Evolutionary conservation across 1,139 yeast genomes (phyloP).

Genomic region (Saccharomycopsis hybrid): DNA sequence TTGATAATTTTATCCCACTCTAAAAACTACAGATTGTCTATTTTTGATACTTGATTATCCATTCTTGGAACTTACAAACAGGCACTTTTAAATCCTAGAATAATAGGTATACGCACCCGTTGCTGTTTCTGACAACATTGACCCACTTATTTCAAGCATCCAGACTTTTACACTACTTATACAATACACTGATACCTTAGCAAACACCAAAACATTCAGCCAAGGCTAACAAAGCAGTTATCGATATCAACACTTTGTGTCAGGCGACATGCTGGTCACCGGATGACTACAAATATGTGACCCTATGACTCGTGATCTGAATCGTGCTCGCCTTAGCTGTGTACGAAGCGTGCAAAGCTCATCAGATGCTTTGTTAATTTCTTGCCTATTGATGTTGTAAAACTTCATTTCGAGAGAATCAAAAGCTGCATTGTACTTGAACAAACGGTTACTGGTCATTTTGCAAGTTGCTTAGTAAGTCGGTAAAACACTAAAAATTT

Average conservation of each 20-base stretch:
- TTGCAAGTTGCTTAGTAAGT: too few species aligned
- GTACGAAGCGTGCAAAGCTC: slow-evolving; percentile 50
- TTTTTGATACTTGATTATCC: too few species aligned
- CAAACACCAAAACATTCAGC: slow-evolving; percentile 95
- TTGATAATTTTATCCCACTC: too few species aligned
- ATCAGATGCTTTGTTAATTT: slow-evolving; percentile 79
- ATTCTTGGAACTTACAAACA: too few species aligned
- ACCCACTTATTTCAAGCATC: too few species aligned
- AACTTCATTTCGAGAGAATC: slow-evolving; percentile 93
- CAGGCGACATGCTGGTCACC: slow-evolving; percentile 59
- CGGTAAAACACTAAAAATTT: slow-evolving; percentile 31
- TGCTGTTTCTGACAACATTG: too few species aligned
- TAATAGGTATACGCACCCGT: too few species aligned
- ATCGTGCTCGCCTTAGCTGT: slow-evolving; percentile 44
- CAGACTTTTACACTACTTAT: slow-evolving; percentile 40
- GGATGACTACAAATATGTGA: too few species aligned
- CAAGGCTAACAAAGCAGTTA: slow-evolving; percentile 81
- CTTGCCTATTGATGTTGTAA: slow-evolving; percentile 88
- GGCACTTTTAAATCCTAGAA: too few species aligned
- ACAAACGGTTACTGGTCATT: slow-evolving; percentile 71
- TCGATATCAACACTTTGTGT: slow-evolving; percentile 90
- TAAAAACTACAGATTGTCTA: too few species aligned
- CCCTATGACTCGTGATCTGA: slow-evolving; percentile 64
- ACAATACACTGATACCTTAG: slow-evolving; percentile 93
- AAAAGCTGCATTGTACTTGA: slow-evolving; percentile 74